Conservation (phyloP, 2,329 filamentous ascomycete genomes). For the Scleromitrula shiraiana region DNA sequence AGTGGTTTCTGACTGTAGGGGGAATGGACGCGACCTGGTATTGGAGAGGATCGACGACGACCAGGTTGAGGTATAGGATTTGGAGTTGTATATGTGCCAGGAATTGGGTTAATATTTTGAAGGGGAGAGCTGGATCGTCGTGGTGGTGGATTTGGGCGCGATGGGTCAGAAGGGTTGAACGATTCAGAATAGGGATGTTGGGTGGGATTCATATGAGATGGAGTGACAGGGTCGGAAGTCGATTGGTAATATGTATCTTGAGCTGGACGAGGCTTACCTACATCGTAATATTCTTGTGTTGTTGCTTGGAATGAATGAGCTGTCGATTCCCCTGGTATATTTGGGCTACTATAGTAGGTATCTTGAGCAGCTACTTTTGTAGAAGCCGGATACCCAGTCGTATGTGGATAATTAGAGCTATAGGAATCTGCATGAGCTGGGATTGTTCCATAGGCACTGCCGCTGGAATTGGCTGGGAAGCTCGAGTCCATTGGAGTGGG, state of each 20-base stretch:
- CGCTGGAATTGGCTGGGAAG: background rate
- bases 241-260: constrained; percentile 15
- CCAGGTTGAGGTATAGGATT: background rate
- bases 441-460: background rate
- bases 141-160: background rate
- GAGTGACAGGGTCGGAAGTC: constrained; percentile 7
- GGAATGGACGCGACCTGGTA: constrained; percentile 15
- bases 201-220: background rate
- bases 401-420: background rate
- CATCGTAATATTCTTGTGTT: background rate
- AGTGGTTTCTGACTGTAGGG: constrained; percentile 12
- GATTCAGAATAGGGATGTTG: background rate
- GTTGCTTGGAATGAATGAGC: background rate
- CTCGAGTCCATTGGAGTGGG: background rate
- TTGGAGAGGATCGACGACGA: constrained; percentile 1
- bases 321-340: too few species aligned
- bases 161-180: background rate
- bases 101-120: constrained; percentile 3
- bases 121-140: constrained; percentile 7
- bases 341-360: too few species aligned
- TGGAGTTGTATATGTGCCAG: constrained; percentile 1
- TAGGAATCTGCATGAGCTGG: background rate
- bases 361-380: constrained; percentile 2
- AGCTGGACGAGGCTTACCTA: constrained; percentile 5
- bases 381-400: background rate